These are phyloP conservation scores for Amanita jacksonii DNA, from an alignment of 768 basidiomycete genomes.

Conservation along the genomic window DNA sequence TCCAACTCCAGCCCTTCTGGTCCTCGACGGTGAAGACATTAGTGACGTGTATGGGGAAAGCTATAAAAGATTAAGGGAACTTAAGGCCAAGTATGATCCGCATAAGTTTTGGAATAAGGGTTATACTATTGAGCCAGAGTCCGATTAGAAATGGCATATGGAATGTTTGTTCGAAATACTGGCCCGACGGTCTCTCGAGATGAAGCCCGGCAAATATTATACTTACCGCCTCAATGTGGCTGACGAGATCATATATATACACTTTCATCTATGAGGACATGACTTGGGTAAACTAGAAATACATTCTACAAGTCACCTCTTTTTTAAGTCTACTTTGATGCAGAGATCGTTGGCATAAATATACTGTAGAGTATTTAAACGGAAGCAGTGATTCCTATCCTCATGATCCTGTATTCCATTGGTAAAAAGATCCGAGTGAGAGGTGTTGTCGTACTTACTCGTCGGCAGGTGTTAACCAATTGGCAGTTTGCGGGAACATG, in stretches of 20 bases:
- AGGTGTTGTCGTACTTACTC: slow-evolving; percentile 28
- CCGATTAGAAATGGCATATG: too few relatives aligned
- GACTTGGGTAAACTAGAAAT: too few relatives aligned
- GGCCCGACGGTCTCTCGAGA: too few relatives aligned
- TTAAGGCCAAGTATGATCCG: slow-evolving; percentile 24
- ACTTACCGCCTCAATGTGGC: too few relatives aligned
- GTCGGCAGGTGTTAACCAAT: slow-evolving; percentile 48
- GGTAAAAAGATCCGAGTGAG: background rate
- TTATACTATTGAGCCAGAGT: slow-evolving; percentile 17
- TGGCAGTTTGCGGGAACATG: slow-evolving; percentile 56
- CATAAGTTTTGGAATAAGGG: slow-evolving; percentile 20
- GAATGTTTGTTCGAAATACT: too few relatives aligned
- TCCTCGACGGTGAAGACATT: slow-evolving; percentile 14
- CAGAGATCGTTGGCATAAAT: too few relatives aligned
- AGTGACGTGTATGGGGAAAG: slow-evolving; percentile 20
- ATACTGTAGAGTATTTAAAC: slow-evolving; percentile 23
- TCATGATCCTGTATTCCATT: slow-evolving; percentile 34
- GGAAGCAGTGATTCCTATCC: slow-evolving; percentile 45
- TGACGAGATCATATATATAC: too few relatives aligned
- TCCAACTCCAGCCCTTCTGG: slow-evolving; percentile 12
- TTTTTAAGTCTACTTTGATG: too few relatives aligned
- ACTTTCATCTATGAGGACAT: too few relatives aligned
- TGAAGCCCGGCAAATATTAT: too few relatives aligned
- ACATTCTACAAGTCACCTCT: too few relatives aligned
- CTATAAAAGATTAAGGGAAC: slow-evolving; percentile 15